A percentile compares a stretch with the other conserved stretches of the same genome.
Conservation (phyloP, 495 filamentous ascomycete species). For the Tuber umbilicatum region DNA sequence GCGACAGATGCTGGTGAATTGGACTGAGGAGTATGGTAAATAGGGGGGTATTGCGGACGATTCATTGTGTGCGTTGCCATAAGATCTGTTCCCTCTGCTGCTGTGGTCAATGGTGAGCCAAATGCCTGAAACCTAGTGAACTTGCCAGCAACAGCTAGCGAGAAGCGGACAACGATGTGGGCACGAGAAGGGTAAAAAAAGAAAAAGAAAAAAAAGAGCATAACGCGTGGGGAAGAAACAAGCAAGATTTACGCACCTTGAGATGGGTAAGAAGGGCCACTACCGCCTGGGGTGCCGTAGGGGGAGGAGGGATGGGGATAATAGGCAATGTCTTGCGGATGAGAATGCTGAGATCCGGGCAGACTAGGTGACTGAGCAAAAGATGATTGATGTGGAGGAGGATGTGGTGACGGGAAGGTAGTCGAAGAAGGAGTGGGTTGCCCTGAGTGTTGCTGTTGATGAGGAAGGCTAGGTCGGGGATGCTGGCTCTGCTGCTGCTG, state of each 20-base stretch:
- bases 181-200: slow-evolving; percentile 3
- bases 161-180: slow-evolving; percentile 7
- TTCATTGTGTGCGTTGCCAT: slow-evolving; percentile 93
- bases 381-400: slow-evolving; percentile 39
- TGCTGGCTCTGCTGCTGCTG: slow-evolving; percentile 57
- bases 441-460: slow-evolving; percentile 58
- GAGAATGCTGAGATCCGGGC: slow-evolving; percentile 50
- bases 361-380: slow-evolving; percentile 40
- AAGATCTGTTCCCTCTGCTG: slow-evolving; percentile 63
- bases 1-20: slow-evolving; percentile 95
- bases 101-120: slow-evolving; percentile 48
- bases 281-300: slow-evolving; percentile 63
- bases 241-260: slow-evolving; percentile 58
- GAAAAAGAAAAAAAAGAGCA: slow-evolving; percentile 24
- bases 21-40: slow-evolving; percentile 93
- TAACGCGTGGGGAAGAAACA: slow-evolving; percentile 14
- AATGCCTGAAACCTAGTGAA: slow-evolving; percentile 4
- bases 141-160: slow-evolving; percentile 3
- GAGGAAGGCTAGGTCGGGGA: slow-evolving; percentile 58
- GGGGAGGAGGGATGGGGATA: slow-evolving; percentile 65
- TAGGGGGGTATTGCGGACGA: slow-evolving; percentile 73
- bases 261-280: slow-evolving; percentile 63
- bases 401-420: slow-evolving; percentile 39
- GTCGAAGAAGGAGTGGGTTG: slow-evolving; percentile 44
- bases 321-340: slow-evolving; percentile 61